Conservation (phyloP, 164 flowering plant species). For the Tinospora cordifolia region DNA sequence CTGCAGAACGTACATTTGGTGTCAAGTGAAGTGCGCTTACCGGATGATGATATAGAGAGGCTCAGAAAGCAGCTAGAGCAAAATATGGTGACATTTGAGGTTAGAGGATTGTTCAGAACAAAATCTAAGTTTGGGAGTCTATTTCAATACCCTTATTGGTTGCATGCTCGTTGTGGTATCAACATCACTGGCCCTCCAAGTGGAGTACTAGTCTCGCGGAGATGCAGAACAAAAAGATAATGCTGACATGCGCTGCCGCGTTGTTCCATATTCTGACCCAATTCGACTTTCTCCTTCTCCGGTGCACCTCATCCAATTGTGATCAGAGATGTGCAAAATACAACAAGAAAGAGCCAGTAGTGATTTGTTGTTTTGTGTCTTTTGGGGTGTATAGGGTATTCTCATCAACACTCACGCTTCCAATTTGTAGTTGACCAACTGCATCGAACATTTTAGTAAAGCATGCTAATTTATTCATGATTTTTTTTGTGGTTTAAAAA, state of each 20-base stretch:
- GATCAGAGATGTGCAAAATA: too few relatives aligned
- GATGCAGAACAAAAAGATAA: conserved; percentile 46
- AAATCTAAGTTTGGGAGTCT: conserved; percentile 45
- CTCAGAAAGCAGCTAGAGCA: conserved; percentile 32
- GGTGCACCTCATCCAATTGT: too few relatives aligned
- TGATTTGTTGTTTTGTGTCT: too few relatives aligned
- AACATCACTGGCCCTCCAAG: conserved; percentile 44
- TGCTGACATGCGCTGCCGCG: neutral
- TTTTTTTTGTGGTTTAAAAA: too few relatives aligned
- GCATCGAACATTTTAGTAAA: too few relatives aligned
- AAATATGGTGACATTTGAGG: conserved; percentile 27
- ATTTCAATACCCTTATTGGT: conserved; percentile 46
- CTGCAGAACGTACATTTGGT: conserved; percentile 43
- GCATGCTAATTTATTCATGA: too few relatives aligned
- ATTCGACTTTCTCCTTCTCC: too few relatives aligned
- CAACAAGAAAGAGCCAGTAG: too few relatives aligned
- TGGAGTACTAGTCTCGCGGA: conserved; percentile 35
- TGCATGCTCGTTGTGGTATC: conserved; percentile 37
- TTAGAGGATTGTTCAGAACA: conserved; percentile 40
- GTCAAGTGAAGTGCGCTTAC: conserved; percentile 49
- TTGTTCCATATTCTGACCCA: too few relatives aligned
- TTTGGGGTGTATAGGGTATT: too few relatives aligned
- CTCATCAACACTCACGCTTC: too few relatives aligned
- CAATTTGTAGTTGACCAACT: too few relatives aligned
- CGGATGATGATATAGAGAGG: conserved; percentile 16